Conservation (phyloP, 1,284 basidiomycete genomes). For the Apiotrichum domesticum region DNA sequence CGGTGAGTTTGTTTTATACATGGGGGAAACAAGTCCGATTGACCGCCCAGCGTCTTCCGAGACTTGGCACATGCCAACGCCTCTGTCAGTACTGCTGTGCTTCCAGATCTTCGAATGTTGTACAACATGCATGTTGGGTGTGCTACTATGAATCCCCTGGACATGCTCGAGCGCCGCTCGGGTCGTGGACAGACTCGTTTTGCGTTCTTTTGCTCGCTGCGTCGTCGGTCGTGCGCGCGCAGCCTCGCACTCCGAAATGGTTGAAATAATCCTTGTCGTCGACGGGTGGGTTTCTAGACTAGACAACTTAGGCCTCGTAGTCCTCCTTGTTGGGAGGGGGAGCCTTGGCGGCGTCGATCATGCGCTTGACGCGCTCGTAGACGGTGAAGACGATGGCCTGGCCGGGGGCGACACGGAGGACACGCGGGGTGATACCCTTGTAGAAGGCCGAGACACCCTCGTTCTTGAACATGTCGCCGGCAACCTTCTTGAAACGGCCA, state of each 20-base stretch:
- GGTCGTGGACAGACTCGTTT: not conserved
- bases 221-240: not conserved
- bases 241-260: not conserved
- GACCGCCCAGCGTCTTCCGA: too few species aligned
- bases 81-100: too few species aligned
- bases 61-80: too few species aligned
- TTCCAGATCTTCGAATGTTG: constrained; percentile 5
- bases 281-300: not conserved
- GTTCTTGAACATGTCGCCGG: constrained; percentile 83
- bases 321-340: constrained; percentile 43
- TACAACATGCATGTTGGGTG: constrained; percentile 22
- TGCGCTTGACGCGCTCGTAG: constrained; percentile 72
- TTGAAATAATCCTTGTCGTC: constrained; percentile 2
- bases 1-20: too few species aligned
- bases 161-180: constrained; percentile 2
- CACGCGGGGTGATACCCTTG: constrained; percentile 94
- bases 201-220: not conserved
- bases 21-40: too few species aligned
- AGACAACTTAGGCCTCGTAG: constrained; percentile 16
- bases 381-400: constrained; percentile 54
- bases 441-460: constrained; percentile 90
- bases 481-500: constrained; percentile 67
- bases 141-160: constrained; percentile 6
- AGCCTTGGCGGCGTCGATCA: constrained; percentile 63
- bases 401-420: constrained; percentile 91